Conservation (phyloP, 2,329 filamentous ascomycete genomes). For the Dothideomycetes sp. region DNA sequence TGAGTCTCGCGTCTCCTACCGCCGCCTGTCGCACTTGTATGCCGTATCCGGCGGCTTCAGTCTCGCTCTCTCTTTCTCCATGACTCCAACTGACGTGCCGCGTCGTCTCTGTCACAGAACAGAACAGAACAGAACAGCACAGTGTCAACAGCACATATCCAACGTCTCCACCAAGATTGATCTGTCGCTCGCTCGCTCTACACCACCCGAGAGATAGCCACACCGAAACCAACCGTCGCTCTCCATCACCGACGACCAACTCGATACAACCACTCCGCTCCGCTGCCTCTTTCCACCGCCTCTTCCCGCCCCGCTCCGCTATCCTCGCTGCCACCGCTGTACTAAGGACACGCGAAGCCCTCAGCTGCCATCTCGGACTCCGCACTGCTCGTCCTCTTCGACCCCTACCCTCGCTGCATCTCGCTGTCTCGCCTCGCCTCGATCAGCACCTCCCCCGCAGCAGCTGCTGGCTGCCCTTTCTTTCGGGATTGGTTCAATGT, state of each 20-base stretch:
- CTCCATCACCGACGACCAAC: not conserved
- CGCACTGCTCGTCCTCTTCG: not conserved
- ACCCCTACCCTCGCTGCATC: too few species aligned
- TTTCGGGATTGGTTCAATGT: conserved; percentile 32
- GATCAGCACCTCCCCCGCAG: too few species aligned
- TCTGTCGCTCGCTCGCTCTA: conserved; percentile 9
- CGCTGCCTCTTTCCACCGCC: conserved; percentile 1
- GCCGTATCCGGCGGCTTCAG: too few species aligned
- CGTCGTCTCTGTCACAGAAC: too few species aligned
- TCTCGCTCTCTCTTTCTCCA: too few species aligned
- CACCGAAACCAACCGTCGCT: conserved; percentile 1
- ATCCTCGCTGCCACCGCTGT: not conserved
- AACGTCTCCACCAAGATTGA: not conserved
- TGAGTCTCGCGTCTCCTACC: not conserved
- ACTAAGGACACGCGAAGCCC: conserved; percentile 5
- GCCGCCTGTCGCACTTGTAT: not conserved
- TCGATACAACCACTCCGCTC: not conserved
- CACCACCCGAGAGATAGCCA: not conserved
- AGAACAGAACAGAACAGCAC: conserved; percentile 4
- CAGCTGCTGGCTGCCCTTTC: conserved; percentile 12
- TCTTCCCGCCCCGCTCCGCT: not conserved
- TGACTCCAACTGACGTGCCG: too few species aligned
- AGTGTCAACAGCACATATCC: conserved; percentile 1
- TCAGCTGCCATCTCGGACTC: not conserved
- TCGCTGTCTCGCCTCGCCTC: conserved; percentile 5